phyloP scores from a whole-genome alignment of 2,329 filamentous ascomycete genomes.

The Hypoxylon sp. region DNA sequence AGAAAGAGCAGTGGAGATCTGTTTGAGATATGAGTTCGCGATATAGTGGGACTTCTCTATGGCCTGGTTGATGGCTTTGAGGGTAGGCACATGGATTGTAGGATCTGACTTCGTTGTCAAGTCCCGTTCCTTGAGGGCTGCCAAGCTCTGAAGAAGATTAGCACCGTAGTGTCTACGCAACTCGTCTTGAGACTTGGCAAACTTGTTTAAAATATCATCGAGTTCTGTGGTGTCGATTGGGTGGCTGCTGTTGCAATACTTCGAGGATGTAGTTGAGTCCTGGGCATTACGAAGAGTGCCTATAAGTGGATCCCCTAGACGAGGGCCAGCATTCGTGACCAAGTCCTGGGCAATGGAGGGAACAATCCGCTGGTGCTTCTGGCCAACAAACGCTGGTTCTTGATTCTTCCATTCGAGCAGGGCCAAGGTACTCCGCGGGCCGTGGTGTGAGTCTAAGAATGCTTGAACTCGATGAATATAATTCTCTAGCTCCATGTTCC shows the following conservation, averaged over 20 bases:
- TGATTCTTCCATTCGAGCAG: slow-evolving; percentile 8
- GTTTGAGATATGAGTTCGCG: not conserved
- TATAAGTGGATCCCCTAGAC: not conserved
- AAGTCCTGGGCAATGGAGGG: slow-evolving; percentile 32
- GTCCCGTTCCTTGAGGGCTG: slow-evolving; percentile 22
- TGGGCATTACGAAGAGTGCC: not conserved
- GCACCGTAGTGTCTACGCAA: slow-evolving; percentile 59
- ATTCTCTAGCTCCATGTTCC: slow-evolving; percentile 34
- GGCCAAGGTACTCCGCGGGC: not conserved
- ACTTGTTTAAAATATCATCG: slow-evolving; percentile 52
- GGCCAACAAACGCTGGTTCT: slow-evolving; percentile 17
- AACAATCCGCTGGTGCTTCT: slow-evolving; percentile 8
- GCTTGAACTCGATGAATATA: slow-evolving; percentile 37
- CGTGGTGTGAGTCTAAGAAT: slow-evolving; percentile 23
- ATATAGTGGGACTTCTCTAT: not conserved
- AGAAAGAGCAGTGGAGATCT: slow-evolving; percentile 33
- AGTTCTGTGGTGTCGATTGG: slow-evolving; percentile 46
- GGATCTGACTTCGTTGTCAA: not conserved
- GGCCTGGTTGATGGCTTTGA: not conserved
- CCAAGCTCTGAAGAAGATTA: slow-evolving; percentile 46
- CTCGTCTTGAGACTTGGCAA: slow-evolving; percentile 51
- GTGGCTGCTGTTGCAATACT: not conserved
- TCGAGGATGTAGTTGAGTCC: not conserved
- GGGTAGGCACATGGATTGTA: not conserved
- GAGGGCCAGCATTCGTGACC: slow-evolving; percentile 25